Evolutionary conservation across 1,284 basidiomycete genomes (phyloP), one percentile per base, ranked within the genome.

Genomic region (Cutaneotrichosporon cutaneum): DNA sequence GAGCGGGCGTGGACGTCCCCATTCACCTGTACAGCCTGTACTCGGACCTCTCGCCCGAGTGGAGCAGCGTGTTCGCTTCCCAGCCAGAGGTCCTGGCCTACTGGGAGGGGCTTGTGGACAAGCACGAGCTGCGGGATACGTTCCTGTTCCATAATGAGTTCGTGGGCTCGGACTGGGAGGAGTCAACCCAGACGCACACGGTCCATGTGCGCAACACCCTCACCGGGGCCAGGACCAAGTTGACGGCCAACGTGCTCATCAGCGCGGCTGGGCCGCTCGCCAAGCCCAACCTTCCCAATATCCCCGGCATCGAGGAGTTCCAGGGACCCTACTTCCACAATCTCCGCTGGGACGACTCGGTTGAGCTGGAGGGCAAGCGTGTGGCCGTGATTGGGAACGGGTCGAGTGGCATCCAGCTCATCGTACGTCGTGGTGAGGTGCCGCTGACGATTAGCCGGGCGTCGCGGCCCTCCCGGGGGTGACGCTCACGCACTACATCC

Each of bases 271-370:
- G 73, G 1, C 70, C 73, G 2, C 62, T 73, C 7, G 66, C 65
- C 47, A 67, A 61, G 27, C 69, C 69, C 32, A 68, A 68, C 59
- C 65, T 75, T 39, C 78, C 78, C 7, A 56, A 69, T 3, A 63
- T 79, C 13, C 69, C 72, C 0, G 76, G 76, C 0, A 62, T 71
- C 24, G 68, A 76, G 10, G 54, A 52, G 3, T 80, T 78, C 67
- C 65, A 75, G 30, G 79, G 78, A 3, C 32, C 54, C 10, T 68
- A 70, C 32, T 72, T 75, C 32, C 79, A 80, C 61, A 76, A 72
- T 26, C 71, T 73, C 16, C 53, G 68, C 10, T 80, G 77, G 77
- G 61, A 74, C 22, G 57, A 62, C 30, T 64, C 64, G 10, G 63
- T 65, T 3, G 27, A 54, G n/a, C 32, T 65, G 0, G 36, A 13